Conservation (phyloP, 1,139 yeast genomes). For the Saccharomyces hybrid region DNA sequence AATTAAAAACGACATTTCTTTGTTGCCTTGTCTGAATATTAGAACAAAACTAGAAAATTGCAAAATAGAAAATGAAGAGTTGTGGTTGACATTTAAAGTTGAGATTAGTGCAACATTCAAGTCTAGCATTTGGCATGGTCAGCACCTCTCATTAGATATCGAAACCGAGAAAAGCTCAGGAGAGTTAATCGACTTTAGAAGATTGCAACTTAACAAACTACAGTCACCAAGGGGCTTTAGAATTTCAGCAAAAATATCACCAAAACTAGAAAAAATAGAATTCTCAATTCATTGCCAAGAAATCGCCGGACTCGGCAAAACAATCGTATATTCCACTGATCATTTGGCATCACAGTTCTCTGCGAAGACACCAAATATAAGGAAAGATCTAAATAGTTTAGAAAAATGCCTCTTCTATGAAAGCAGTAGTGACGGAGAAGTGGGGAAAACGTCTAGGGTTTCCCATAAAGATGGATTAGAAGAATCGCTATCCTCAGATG, state of each 20-base stretch:
- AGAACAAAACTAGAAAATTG: slow-evolving; percentile 12
- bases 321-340: slow-evolving; percentile 1
- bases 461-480: neutral
- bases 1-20: slow-evolving; percentile 26
- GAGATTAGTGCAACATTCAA: slow-evolving; percentile 23
- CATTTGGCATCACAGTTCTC: slow-evolving; percentile 6
- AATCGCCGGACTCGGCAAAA: slow-evolving; percentile 34
- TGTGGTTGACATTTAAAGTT: slow-evolving; percentile 18
- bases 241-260: slow-evolving; percentile 19
- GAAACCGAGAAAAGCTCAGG: slow-evolving; percentile 30
- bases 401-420: slow-evolving; percentile 4
- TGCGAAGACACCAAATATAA: neutral
- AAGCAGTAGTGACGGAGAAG: slow-evolving; percentile 3
- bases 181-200: slow-evolving; percentile 36
- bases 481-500: slow-evolving; percentile 15
- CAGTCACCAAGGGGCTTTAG: slow-evolving; percentile 27
- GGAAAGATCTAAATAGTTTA: slow-evolving; percentile 1
- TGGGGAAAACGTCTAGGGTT: neutral
- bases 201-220: slow-evolving; percentile 32
- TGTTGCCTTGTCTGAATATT: slow-evolving; percentile 31
- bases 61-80: slow-evolving; percentile 3
- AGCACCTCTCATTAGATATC: slow-evolving; percentile 26
- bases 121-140: slow-evolving; percentile 33
- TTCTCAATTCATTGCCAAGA: slow-evolving; percentile 34
- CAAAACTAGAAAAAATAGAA: slow-evolving; percentile 20